These are phyloP conservation scores for Bruguiera sexangula DNA, from an alignment of 345 rosid species.

Conservation along the genomic window DNA sequence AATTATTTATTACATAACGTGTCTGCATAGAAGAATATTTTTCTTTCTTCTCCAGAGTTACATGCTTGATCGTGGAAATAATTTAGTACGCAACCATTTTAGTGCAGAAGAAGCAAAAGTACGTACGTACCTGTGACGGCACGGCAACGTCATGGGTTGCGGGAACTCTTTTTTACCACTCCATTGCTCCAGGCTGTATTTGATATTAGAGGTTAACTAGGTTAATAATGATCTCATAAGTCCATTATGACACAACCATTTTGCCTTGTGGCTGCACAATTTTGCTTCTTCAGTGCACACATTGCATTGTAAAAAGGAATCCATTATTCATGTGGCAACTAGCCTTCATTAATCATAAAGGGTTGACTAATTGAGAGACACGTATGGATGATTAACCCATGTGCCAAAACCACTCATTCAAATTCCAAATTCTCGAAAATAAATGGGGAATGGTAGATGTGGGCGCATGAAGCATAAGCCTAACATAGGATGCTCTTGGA, in stretches of 20 bases:
- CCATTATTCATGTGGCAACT: neutral
- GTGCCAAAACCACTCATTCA: neutral
- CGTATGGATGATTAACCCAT: neutral
- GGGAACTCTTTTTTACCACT: constrained; percentile 7
- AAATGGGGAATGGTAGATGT: too few relatives aligned
- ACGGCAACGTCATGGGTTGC: constrained; percentile 33
- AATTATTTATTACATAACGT: too few relatives aligned
- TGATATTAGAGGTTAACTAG: constrained; percentile 5
- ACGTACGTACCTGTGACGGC: constrained; percentile 29
- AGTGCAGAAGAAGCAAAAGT: constrained; percentile 9
- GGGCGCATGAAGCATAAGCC: neutral
- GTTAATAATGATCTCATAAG: too few relatives aligned
- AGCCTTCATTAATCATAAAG: neutral
- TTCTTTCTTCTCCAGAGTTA: constrained; percentile 6
- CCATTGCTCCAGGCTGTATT: neutral
- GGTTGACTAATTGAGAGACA: constrained; percentile 16
- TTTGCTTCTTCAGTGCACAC: too few relatives aligned
- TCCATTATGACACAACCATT: too few relatives aligned
- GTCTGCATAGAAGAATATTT: neutral
- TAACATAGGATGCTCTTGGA: constrained; percentile 17
- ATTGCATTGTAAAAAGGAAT: too few relatives aligned
- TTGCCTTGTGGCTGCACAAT: too few relatives aligned
- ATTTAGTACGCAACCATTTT: constrained; percentile 11
- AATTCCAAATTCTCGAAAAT: neutral
- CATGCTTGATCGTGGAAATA: constrained; percentile 25